A percentile compares a stretch with the other conserved stretches of the same genome.
phyloP scores from a whole-genome alignment of 305 asterid species.

The Fraxinus sp. region DNA sequence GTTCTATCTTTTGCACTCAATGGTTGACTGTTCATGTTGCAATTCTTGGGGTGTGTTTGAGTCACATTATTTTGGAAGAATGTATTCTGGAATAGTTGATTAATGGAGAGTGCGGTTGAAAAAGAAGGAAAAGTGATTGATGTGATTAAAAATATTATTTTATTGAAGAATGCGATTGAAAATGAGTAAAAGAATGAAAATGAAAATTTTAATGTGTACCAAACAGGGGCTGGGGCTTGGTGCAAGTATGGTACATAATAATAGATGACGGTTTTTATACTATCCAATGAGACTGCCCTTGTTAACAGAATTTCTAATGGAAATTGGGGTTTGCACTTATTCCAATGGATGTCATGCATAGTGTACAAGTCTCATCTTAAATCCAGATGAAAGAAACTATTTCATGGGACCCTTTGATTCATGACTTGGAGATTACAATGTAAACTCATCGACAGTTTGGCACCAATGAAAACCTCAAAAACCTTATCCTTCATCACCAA shows the following conservation, averaged over 20 bases:
- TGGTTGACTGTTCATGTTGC: neutral
- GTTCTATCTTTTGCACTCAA: neutral
- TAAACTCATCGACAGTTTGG: conserved; percentile 32
- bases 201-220: no score
- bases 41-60: neutral
- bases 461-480: conserved; percentile 43
- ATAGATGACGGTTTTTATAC: neutral
- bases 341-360: neutral
- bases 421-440: conserved; percentile 38
- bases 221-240: no score
- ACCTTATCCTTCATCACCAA: conserved; percentile 56
- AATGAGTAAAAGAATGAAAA: no score
- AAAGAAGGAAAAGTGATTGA: no score
- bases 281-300: neutral
- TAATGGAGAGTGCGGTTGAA: no score
- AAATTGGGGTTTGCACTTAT: neutral
- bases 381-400: neutral
- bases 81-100: no score
- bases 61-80: no score
- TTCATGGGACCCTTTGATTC: neutral
- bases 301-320: neutral
- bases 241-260: neutral
- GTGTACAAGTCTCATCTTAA: neutral
- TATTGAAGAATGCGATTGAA: no score
- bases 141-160: no score